These are phyloP conservation scores for Alternaria metachromatica DNA, from an alignment of 2,329 filamentous ascomycete species.

Conservation along the genomic window DNA sequence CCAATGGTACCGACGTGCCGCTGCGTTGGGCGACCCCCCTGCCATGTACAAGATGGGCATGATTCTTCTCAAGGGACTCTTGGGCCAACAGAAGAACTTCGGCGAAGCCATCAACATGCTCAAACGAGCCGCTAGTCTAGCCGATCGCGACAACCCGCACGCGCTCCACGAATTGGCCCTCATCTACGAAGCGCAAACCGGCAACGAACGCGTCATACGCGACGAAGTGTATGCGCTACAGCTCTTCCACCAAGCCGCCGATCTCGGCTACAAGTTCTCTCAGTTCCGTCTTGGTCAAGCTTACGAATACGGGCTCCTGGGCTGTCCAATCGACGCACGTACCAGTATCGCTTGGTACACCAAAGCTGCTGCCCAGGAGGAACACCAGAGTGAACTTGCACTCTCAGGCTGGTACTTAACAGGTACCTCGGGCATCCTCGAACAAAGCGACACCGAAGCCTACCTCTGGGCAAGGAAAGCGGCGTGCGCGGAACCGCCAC, in stretches of 20 bases:
- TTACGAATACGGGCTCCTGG: constrained; percentile 87
- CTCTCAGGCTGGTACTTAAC: constrained; percentile 82
- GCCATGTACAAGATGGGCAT: constrained; percentile 99
- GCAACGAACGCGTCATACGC: constrained; percentile 69
- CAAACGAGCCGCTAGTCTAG: constrained; percentile 87
- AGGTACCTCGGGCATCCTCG: constrained; percentile 82
- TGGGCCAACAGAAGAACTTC: constrained; percentile 84
- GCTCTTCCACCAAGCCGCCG: constrained; percentile 83
- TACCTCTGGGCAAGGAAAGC: constrained; percentile 98
- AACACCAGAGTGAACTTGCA: constrained; percentile 83
- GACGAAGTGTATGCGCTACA: constrained; percentile 83
- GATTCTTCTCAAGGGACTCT: constrained; percentile 89
- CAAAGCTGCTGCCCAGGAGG: constrained; percentile 85
- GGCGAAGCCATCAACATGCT: constrained; percentile 90
- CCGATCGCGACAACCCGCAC: constrained; percentile 90
- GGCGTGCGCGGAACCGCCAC: constrained; percentile 73
- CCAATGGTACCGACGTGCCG: constrained; percentile 96
- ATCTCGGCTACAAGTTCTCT: constrained; percentile 92
- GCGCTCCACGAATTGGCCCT: constrained; percentile 85
- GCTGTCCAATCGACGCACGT: constrained; percentile 80
- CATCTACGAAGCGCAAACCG: constrained; percentile 70
- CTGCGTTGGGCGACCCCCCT: constrained; percentile 85
- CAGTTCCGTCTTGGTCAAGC: constrained; percentile 88
- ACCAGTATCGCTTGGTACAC: constrained; percentile 94
- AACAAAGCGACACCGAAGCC: constrained; percentile 93